phyloP scores from a whole-genome alignment of 129 eudicot species.

The Pseudognaphalium luteoalbum region DNA sequence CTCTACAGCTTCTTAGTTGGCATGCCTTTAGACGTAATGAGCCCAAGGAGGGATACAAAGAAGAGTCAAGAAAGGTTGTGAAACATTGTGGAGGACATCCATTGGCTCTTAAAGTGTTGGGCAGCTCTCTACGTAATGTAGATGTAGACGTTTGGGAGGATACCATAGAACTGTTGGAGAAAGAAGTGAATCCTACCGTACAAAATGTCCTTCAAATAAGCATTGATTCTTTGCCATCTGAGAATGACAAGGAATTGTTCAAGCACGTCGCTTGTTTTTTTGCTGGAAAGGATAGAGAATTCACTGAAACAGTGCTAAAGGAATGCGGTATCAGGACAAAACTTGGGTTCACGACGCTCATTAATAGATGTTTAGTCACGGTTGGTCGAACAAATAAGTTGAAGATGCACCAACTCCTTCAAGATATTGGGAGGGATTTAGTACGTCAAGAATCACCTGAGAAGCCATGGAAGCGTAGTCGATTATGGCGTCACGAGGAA shows the following conservation, averaged over 20 bases:
- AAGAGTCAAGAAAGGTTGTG: neutral
- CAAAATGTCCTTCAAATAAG: conserved; percentile 17
- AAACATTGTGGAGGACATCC: neutral
- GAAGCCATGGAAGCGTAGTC: conserved; percentile 31
- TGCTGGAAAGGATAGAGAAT: conserved; percentile 18
- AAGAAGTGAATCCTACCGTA: conserved; percentile 1
- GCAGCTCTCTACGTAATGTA: neutral
- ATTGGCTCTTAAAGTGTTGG: conserved; percentile 9
- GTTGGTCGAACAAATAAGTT: neutral
- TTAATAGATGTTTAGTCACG: conserved; percentile 19
- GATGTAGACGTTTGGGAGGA: neutral
- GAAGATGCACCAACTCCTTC: conserved; percentile 33
- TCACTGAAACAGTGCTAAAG: neutral
- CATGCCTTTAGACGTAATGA: conserved; percentile 12
- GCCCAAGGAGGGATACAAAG: neutral
- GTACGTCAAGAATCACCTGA: conserved; percentile 27
- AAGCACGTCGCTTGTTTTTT: conserved; percentile 25
- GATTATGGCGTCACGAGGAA: conserved; percentile 22
- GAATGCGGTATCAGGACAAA: neutral
- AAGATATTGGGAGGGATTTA: conserved; percentile 37
- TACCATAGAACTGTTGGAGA: conserved; percentile 12
- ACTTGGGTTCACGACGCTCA: conserved; percentile 5
- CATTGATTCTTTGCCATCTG: conserved; percentile 21
- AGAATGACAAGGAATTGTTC: conserved; percentile 20
- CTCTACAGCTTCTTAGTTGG: conserved; percentile 6